Percentiles rank a stretch among this genome's conserved stretches.
phyloP scores from a whole-genome alignment of 148 eudicot species.

The Persicaria maculosa region DNA sequence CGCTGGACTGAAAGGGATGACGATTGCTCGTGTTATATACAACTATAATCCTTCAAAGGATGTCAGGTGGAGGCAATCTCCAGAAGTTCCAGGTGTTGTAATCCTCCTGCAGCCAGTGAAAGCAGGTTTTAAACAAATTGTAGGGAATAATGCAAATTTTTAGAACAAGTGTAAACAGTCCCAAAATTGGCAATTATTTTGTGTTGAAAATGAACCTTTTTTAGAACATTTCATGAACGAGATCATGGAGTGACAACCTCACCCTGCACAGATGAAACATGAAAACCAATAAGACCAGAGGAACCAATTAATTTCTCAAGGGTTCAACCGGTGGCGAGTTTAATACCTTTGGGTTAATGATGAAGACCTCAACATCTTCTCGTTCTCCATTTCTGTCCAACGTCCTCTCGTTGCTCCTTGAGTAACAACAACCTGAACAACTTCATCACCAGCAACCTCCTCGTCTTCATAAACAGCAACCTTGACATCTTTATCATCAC shows the following conservation, averaged over 20 bases:
- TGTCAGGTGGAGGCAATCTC: constrained; percentile 60
- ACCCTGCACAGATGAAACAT: constrained; percentile 42
- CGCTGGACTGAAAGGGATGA: too few relatives aligned
- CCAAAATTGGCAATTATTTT: neutral
- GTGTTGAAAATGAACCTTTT: constrained; percentile 37
- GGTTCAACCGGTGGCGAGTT: neutral
- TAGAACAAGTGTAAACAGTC: neutral
- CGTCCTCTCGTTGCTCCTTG: too few relatives aligned
- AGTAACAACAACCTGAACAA: too few relatives aligned
- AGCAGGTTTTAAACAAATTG: neutral
- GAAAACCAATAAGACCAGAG: neutral
- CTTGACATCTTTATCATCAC: too few relatives aligned
- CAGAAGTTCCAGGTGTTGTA: constrained; percentile 88
- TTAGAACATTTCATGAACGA: constrained; percentile 84
- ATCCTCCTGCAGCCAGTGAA: constrained; percentile 52
- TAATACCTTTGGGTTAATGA: constrained; percentile 86
- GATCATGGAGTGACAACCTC: constrained; percentile 77
- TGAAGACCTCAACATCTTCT: constrained; percentile 40
- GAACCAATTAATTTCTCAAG: neutral
- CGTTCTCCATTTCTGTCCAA: too few relatives aligned
- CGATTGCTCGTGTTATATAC: neutral
- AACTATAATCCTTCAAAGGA: constrained; percentile 20
- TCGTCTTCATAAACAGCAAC: too few relatives aligned
- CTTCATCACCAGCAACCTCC: too few relatives aligned
- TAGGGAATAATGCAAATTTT: too few relatives aligned